Percentiles rank a stretch among this genome's conserved stretches.
Conservation (phyloP, 2,329 filamentous ascomycete species). For the Metarhizium sp. region DNA sequence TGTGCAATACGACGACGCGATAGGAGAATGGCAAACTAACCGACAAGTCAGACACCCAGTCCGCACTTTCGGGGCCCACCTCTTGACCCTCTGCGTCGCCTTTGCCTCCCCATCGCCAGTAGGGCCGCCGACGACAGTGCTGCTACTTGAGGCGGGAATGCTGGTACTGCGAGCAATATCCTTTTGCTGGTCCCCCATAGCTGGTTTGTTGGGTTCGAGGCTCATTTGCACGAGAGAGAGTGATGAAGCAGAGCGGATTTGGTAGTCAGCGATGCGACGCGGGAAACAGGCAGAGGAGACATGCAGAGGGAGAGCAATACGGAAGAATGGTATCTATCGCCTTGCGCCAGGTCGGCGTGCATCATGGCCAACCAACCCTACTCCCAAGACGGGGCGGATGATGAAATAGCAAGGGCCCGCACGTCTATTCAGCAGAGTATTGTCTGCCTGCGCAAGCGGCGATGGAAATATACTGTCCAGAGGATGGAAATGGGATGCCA, state of each 20-base stretch:
- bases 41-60: conserved; percentile 4
- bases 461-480: neutral
- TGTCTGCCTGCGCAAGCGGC: neutral
- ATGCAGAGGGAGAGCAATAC: neutral
- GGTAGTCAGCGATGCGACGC: too few species aligned
- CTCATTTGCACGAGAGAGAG: neutral
- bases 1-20: neutral
- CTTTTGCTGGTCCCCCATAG: neutral
- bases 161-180: neutral
- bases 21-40: neutral
- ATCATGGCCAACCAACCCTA: neutral
- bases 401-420: neutral
- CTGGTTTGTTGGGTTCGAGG: neutral
- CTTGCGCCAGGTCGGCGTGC: neutral
- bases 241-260: neutral
- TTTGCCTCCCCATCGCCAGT: neutral
- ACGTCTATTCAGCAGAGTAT: neutral
- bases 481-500: neutral
- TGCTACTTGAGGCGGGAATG: neutral
- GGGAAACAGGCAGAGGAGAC: too few species aligned
- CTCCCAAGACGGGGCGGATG: neutral
- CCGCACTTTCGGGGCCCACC: conserved; percentile 5
- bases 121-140: neutral
- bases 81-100: conserved; percentile 3
- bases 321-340: neutral